Base-by-base conservation (phyloP, 2,329 filamentous ascomycete species). In the Phyllosticta citriasiana region DNA sequence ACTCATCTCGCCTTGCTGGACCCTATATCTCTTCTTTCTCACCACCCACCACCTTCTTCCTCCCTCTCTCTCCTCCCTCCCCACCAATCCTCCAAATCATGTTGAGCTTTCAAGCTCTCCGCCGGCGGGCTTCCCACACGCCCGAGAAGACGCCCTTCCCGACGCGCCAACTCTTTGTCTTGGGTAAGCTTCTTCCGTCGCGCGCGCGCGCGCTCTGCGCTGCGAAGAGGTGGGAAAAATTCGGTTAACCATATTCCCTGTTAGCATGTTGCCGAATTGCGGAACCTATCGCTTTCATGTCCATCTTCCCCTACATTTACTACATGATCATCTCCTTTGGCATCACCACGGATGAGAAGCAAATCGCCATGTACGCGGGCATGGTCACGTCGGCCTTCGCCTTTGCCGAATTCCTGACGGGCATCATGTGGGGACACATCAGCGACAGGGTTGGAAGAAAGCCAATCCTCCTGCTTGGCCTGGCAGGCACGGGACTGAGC, bases 201-300 rank as follows among this genome's bases (percentile, higher is more conserved):
- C 47, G 35, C 40, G 12, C 16, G 22, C 53, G 22, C 16, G 40
- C 14, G 14, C 30, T 2, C n/a, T 19, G 19, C 54, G 12, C 27
- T 8, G 12, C 24, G 16, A 14, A 7, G 22, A 22, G 19, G 19
- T 22, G n/a, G 51, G 24, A n/a, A 14, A 52, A 33, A 67, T 22
- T 22, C 19, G 19, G 25, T 60, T 58, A 53, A 57, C 26, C 55
- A 19, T 1, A 4, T 10, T 30, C 19, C 6, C 19, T 9, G 25
- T 30, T 65, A 95, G 92, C 91, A 54, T 82, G 96, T 70, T 96
- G 92, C 77, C 88, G 94, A 71, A 93, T 99, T 79, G 97, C 91
- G 80, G 94, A 99, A 74, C 94, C 94, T 58, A 97, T 99, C 74
- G 94, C 94, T 5, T 97, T 99, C 81, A 97, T 97, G 91, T 97